Evolutionary conservation across 768 basidiomycete species (phyloP), one percentile per base, ranked within the genome.

Genomic region (Fomitopsis pulvina): DNA sequence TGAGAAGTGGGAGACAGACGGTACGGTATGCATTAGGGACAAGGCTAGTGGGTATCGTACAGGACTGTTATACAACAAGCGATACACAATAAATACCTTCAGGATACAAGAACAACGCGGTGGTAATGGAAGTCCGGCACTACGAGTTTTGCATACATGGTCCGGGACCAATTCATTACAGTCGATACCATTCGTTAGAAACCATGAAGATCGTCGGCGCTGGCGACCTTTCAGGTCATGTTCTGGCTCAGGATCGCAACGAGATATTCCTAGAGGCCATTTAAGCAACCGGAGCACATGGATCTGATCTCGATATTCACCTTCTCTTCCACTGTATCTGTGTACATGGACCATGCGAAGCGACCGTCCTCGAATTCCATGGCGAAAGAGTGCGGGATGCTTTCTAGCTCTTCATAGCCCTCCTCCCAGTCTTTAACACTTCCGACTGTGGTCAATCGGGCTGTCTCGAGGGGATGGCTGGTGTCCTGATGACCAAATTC

Each of bases 331-430:
- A 41, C 27, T 22, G 28, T 45, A 44, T 60, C 63, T 6, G 63
- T 53, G 41, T 60, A 67, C 53, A 65, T 60, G 39, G 55, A 53
- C 48, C 63, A 63, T 10, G 58, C 37, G 12, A 54, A 48, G 25
- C 52, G 60, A 24, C 60, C 54, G 27, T 50, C 60, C n/a, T 56
- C 42, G 20, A 58, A 45, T 45, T 67, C 63, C 1, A 67, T 54
- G 10, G 62, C 64, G 41, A 67, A 66, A 9, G 64, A 60, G 47
- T 66, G 54, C n/a, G 64, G 61, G n/a, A 66, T 63, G 8, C 59
- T 48, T 47, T 58, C 57, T 12, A 65, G 51, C 39, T 67, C 66
- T 38, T 67, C 64, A 48, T 59, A 61, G 10, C 61, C 61, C n/a
- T 64, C 61, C 18, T 60, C 51, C 57, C 57, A 60, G 28, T 64